Base-by-base conservation (phyloP, 345 rosid genomes). In the Populus tremula region DNA sequence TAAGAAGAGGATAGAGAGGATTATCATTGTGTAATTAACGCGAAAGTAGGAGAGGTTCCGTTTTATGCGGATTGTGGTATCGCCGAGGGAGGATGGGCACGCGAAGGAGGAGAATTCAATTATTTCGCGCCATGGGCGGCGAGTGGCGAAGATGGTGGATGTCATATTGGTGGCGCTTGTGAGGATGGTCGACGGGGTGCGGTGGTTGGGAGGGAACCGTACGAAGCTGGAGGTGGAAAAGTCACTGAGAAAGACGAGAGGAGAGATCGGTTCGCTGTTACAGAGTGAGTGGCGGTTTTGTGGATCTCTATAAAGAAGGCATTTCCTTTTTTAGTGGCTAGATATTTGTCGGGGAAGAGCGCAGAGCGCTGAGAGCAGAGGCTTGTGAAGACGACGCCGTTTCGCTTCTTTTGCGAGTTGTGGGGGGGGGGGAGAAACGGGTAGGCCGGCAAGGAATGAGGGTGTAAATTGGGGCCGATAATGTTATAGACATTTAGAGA, bases 91-190 rank as follows among this genome's bases (percentile, higher is more conserved):
- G 85, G 23, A 56, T 61, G 91, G 92, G 74, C 82, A 84, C 12
- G 79, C 56, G 81, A 91, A 31, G 73, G 89, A 74, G 74, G 84
- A 45, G 76, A 71, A n/a, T 33, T 67, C 31, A 77, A 84, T 1
- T 67, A 90, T 71, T 68, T 89, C 82, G 20, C 79, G 74, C 96
- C 94, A 91, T 65, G 94, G 94, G 74, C 94, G 92, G 79, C 89
- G 86, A 71, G 87, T 83, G 77, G 88, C 83, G 70, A 82, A 74
- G 76, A 77, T 77, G 67, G 86, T 50, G 9, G 54, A 59, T 7
- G 84, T 45, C n/a, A 80, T 64, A 67, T 39, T 47, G 65, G 82
- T 20, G 65, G 87, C 81, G 79, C 83, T 82, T 10, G 85, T 53
- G 74, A 81, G 41, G 75, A 81, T 80, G 17, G 76, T 61, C 71